Conservation (phyloP, 352 stramenopile genomes). For the Globisporangium rhizosaccharum region DNA sequence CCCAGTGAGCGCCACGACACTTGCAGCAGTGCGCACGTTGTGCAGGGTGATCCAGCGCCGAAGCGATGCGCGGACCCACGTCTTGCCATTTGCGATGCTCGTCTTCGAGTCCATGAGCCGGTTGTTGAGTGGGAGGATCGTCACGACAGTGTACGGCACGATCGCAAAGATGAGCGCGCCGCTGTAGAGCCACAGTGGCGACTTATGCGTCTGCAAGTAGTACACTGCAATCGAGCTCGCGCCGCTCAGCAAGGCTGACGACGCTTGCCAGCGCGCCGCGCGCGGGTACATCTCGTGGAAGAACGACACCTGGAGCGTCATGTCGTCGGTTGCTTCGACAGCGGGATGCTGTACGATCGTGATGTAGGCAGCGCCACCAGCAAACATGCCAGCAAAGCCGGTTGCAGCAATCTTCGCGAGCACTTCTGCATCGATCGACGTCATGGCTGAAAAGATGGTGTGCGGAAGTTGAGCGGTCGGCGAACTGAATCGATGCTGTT, state of each 20-base stretch:
- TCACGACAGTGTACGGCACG: conserved; percentile 59
- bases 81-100: conserved; percentile 29
- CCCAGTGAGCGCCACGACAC: conserved; percentile 44
- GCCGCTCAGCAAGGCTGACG: conserved; percentile 18
- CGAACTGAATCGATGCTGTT: not conserved
- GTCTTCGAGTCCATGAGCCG: conserved; percentile 46
- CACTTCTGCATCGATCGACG: not conserved
- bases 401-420: conserved; percentile 13
- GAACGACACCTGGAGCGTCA: conserved; percentile 16
- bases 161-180: conserved; percentile 50
- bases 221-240: conserved; percentile 15
- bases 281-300: conserved; percentile 24
- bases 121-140: conserved; percentile 63
- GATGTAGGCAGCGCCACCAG: conserved; percentile 26
- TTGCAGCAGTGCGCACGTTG: conserved; percentile 40
- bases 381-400: conserved; percentile 16
- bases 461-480: not conserved
- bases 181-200: conserved; percentile 11
- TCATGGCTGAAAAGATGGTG: not conserved
- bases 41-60: conserved; percentile 50
- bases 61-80: conserved; percentile 53
- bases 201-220: conserved; percentile 8
- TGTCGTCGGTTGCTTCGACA: conserved; percentile 6
- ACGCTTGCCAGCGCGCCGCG: conserved; percentile 17
- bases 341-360: conserved; percentile 29